Percentiles rank a stretch among this genome's conserved stretches.
These are phyloP conservation scores for Neofusicoccum laricinum DNA, from an alignment of 2,329 filamentous ascomycete species.

Conservation along the genomic window DNA sequence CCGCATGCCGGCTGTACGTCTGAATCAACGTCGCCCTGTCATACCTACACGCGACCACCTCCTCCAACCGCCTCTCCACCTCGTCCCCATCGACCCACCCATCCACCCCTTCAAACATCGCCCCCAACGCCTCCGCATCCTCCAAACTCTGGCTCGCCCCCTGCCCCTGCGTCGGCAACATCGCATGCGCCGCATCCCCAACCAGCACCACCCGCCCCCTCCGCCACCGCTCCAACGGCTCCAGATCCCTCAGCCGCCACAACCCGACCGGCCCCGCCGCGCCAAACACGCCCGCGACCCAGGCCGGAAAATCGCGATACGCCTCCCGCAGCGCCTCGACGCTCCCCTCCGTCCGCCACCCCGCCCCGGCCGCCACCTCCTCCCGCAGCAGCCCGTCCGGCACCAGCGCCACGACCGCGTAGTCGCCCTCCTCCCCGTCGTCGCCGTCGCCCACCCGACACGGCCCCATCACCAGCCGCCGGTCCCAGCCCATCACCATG, in stretches of 20 bases:
- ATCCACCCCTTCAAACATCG: conserved; percentile 2
- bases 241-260: conserved; percentile 47
- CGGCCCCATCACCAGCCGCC: conserved; percentile 47
- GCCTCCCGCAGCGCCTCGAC: conserved; percentile 38
- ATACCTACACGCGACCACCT: conserved; percentile 20
- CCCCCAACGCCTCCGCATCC: conserved; percentile 48
- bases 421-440: conserved; percentile 33
- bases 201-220: conserved; percentile 50
- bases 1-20: conserved; percentile 43
- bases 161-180: conserved; percentile 54
- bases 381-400: conserved; percentile 44
- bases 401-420: conserved; percentile 45
- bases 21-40: conserved; percentile 43
- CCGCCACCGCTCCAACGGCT: conserved; percentile 45
- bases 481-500: conserved; percentile 46
- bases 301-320: conserved; percentile 42
- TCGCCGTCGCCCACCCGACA: conserved; percentile 27
- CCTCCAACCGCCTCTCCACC: conserved; percentile 1
- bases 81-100: conserved; percentile 15
- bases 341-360: conserved; percentile 41
- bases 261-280: conserved; percentile 36
- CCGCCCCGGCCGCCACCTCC: conserved; percentile 31
- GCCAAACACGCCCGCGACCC: conserved; percentile 36
- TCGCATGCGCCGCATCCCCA: conserved; percentile 58
- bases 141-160: conserved; percentile 57